These are phyloP conservation scores for Porcisia hertigi DNA, from an alignment of 208 protist species.

Conservation along the genomic window DNA sequence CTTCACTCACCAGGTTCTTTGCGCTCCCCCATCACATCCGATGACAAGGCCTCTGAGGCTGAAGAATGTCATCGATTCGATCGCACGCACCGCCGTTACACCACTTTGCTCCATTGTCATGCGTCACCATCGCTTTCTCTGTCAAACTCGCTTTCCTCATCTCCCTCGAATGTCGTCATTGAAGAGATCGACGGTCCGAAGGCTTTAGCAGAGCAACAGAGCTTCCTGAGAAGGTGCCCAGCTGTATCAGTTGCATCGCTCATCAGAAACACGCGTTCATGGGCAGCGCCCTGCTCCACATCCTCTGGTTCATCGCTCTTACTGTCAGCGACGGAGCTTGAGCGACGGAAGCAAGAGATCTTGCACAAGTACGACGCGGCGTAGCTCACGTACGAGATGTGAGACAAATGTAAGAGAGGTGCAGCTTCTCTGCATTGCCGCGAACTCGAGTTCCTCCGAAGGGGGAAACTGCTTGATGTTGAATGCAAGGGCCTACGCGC, in stretches of 20 bases:
- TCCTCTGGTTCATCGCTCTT: constrained; percentile 19
- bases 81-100: not conserved
- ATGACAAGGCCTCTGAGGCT: not conserved
- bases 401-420: not conserved
- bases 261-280: not conserved
- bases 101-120: not conserved
- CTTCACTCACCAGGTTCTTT: constrained; percentile 8
- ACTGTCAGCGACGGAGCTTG: constrained; percentile 60
- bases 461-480: not conserved
- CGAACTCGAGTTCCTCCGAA: not conserved
- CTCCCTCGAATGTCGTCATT: not conserved
- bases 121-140: not conserved
- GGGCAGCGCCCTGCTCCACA: not conserved
- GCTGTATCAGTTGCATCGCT: not conserved
- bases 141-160: not conserved
- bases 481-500: not conserved
- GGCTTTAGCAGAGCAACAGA: not conserved
- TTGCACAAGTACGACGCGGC: constrained; percentile 70
- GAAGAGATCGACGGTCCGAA: not conserved
- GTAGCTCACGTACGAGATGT: not conserved
- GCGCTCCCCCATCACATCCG: constrained; percentile 11
- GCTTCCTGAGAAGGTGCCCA: too few relatives aligned
- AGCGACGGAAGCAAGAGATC: constrained; percentile 94
- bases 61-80: not conserved
- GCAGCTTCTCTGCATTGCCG: not conserved